These are phyloP conservation scores for Seminavis robusta DNA, from an alignment of 108 stramenopile species.

Conservation along the genomic window DNA sequence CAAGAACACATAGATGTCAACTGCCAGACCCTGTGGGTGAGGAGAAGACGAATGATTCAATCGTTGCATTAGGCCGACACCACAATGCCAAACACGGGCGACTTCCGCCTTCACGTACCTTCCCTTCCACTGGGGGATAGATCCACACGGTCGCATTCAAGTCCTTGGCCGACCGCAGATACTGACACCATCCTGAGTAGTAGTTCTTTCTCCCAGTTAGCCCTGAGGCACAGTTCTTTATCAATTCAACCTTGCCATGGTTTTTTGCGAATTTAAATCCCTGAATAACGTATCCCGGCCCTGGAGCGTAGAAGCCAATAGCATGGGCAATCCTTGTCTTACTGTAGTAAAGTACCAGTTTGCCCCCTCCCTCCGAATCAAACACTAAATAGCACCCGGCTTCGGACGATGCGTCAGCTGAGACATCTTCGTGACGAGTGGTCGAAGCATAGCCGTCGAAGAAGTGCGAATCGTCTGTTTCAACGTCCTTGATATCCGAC, in stretches of 20 bases:
- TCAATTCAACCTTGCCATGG: slow-evolving; percentile 21
- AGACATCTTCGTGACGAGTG: no score
- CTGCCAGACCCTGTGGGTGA: slow-evolving; percentile 43
- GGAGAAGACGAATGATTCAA: no score
- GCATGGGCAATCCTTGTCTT: slow-evolving; percentile 26
- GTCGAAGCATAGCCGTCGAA: no score
- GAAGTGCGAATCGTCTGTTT: no score
- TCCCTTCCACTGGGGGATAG: slow-evolving; percentile 23
- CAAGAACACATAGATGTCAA: slow-evolving; percentile 43
- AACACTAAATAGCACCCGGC: slow-evolving; percentile 30
- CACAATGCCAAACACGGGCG: no score
- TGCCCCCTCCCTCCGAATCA: slow-evolving; percentile 34
- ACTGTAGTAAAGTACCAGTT: slow-evolving; percentile 32
- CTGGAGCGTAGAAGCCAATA: slow-evolving; percentile 38
- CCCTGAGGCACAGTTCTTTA: slow-evolving; percentile 16
- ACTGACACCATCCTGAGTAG: slow-evolving; percentile 63
- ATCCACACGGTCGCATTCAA: slow-evolving; percentile 37
- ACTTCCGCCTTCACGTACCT: no score
- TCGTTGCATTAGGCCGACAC: no score
- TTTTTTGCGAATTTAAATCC: slow-evolving; percentile 51
- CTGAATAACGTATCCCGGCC: slow-evolving; percentile 32
- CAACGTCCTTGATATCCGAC: no score
- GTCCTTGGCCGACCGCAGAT: slow-evolving; percentile 46
- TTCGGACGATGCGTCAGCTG: no score
- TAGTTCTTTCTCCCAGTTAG: slow-evolving; percentile 27